Percentiles rank a stretch among this genome's conserved stretches.
These are phyloP conservation scores for Pseudogymnoascus sp. DNA, from an alignment of 2,329 filamentous ascomycete species.

Conservation along the genomic window DNA sequence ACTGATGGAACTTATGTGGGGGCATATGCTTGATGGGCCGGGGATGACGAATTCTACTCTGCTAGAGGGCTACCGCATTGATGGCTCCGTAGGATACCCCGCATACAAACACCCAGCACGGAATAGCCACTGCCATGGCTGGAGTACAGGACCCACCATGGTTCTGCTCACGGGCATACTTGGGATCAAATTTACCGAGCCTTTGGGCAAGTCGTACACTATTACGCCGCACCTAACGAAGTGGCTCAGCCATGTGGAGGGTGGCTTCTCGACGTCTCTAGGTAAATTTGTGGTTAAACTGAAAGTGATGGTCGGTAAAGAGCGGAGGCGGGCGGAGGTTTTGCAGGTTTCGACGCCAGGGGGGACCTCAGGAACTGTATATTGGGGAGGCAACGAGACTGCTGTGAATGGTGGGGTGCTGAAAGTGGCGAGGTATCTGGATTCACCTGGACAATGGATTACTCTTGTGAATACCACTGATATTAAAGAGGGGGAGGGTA, in stretches of 20 bases:
- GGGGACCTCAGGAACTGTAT: constrained; percentile 22
- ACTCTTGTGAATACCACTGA: not conserved
- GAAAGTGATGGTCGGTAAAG: constrained; percentile 10
- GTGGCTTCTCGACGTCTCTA: constrained; percentile 19
- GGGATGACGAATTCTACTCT: constrained; percentile 33
- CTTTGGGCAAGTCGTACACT: constrained; percentile 24
- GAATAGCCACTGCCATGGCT: constrained; percentile 31
- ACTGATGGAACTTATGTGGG: constrained; percentile 35
- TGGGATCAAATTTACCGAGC: constrained; percentile 22
- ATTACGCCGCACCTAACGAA: constrained; percentile 23
- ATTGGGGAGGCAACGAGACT: constrained; percentile 21
- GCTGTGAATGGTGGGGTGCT: not conserved
- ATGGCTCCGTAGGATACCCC: constrained; percentile 32
- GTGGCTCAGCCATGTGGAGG: constrained; percentile 17
- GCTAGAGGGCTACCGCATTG: constrained; percentile 31
- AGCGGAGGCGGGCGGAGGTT: constrained; percentile 18
- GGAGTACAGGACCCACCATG: constrained; percentile 29
- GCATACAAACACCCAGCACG: constrained; percentile 30
- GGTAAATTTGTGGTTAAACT: constrained; percentile 18
- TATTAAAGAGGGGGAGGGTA: not conserved
- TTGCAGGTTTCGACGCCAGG: constrained; percentile 25
- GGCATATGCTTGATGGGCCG: constrained; percentile 32
- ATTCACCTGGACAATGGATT: not conserved
- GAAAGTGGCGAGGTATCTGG: not conserved
- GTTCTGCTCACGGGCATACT: constrained; percentile 25